phyloP scores from a whole-genome alignment of 805 yeast genomes.

The Yueomyces sp. region DNA sequence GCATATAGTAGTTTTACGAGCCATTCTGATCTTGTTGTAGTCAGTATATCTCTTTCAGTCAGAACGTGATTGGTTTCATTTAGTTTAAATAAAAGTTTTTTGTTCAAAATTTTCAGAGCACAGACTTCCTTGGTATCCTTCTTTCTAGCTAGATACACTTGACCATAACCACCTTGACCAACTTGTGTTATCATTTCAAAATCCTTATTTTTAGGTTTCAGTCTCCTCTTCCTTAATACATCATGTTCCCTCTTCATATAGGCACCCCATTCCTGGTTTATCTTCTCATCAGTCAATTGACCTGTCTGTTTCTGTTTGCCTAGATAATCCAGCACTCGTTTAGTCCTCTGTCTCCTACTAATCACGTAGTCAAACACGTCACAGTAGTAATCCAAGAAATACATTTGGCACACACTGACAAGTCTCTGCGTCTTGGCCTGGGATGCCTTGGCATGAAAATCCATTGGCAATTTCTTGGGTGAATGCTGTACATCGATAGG shows the following conservation, averaged over 20 bases:
- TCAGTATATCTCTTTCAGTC: constrained; percentile 91
- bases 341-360: constrained; percentile 69
- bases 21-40: constrained; percentile 96
- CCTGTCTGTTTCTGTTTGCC: constrained; percentile 21
- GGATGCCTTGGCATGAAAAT: constrained; percentile 45
- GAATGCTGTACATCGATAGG: constrained; percentile 18
- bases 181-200: constrained; percentile 95
- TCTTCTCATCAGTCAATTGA: constrained; percentile 26
- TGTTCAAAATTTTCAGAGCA: constrained; percentile 85
- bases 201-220: constrained; percentile 88
- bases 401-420: constrained; percentile 86
- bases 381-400: constrained; percentile 88
- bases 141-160: constrained; percentile 91
- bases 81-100: constrained; percentile 69
- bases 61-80: constrained; percentile 93
- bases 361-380: constrained; percentile 90
- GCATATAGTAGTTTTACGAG: constrained; percentile 86
- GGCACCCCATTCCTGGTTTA: constrained; percentile 51
- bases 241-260: constrained; percentile 79
- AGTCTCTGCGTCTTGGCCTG: constrained; percentile 69
- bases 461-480: constrained; percentile 27
- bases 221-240: constrained; percentile 71
- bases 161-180: constrained; percentile 99
- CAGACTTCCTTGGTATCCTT: constrained; percentile 90
- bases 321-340: constrained; percentile 49